Conservation (phyloP, 192 early-diverging fungal species). For the Blastocladiella britannica region DNA sequence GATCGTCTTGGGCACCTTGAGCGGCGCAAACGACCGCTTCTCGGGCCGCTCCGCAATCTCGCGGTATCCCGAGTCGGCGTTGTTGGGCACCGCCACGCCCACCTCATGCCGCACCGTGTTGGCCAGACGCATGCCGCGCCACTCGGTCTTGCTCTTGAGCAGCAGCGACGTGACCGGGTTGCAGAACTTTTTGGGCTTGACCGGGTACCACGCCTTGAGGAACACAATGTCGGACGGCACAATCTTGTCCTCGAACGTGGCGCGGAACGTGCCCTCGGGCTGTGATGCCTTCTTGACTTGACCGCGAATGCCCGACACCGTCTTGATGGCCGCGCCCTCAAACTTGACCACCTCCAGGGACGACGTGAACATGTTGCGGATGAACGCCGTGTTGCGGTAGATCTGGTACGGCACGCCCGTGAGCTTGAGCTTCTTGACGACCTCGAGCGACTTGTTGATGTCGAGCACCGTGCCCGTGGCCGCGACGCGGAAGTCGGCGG, state of each 20-base stretch:
- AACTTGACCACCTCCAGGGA: constrained; percentile 94
- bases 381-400: constrained; percentile 90
- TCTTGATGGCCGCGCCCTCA: constrained; percentile 85
- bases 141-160: constrained; percentile 45
- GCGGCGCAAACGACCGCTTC: constrained; percentile 55
- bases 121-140: constrained; percentile 74
- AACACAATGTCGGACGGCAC: constrained; percentile 86
- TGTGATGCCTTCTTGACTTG: constrained; percentile 84
- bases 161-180: constrained; percentile 92
- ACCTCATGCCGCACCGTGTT: constrained; percentile 61
- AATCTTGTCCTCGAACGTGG: constrained; percentile 95
- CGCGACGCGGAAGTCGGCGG: constrained; percentile 68
- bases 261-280: constrained; percentile 78
- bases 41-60: constrained; percentile 25
- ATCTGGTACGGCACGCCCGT: constrained; percentile 87
- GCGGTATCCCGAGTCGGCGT: constrained; percentile 72
- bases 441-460: constrained; percentile 73
- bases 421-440: constrained; percentile 99
- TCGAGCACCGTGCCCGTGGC: constrained; percentile 90
- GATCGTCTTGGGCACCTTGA: constrained; percentile 60
- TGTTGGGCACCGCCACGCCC: constrained; percentile 39
- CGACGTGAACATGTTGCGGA: constrained; percentile 96
- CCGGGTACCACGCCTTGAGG: constrained; percentile 85
- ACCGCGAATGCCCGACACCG: constrained; percentile 90
- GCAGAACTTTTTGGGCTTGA: constrained; percentile 88